These are phyloP conservation scores for Tieghemostelium lacteum DNA, from an alignment of 78 protist species.

Conservation along the genomic window DNA sequence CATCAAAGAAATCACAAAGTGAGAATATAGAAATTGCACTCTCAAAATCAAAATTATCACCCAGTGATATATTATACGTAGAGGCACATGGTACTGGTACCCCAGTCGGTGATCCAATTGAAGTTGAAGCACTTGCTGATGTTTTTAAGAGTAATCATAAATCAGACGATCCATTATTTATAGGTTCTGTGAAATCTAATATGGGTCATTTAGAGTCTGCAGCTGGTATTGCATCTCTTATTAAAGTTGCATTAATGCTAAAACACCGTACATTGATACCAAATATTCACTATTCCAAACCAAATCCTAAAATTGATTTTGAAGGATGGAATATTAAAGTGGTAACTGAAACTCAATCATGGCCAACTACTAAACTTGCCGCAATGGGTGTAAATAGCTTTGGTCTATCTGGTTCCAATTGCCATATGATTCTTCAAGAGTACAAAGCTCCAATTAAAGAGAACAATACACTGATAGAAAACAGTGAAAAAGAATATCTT, in stretches of 20 bases:
- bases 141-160: conserved; percentile 7
- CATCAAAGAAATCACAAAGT: conserved; percentile 81
- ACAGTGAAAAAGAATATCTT: conserved; percentile 1
- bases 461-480: not conserved
- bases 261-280: conserved; percentile 50
- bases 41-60: not conserved
- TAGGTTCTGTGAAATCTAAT: conserved; percentile 87
- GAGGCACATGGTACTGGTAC: conserved; percentile 96
- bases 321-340: conserved; percentile 59
- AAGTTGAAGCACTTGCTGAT: conserved; percentile 69
- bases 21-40: conserved; percentile 65
- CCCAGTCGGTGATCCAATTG: conserved; percentile 92
- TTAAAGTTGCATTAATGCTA: conserved; percentile 73
- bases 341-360: conserved; percentile 31
- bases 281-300: conserved; percentile 21
- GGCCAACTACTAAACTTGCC: conserved; percentile 3
- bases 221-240: conserved; percentile 83
- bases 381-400: conserved; percentile 85
- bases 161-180: conserved; percentile 19
- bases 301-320: conserved; percentile 60
- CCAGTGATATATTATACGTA: conserved; percentile 43
- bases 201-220: conserved; percentile 91
- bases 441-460: not conserved
- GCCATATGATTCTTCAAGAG: conserved; percentile 69
- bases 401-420: conserved; percentile 92